Percentiles rank a stretch among this genome's conserved stretches.
phyloP scores from a whole-genome alignment of 2,329 filamentous ascomycete genomes.

The Sporothrix euskadiensis region DNA sequence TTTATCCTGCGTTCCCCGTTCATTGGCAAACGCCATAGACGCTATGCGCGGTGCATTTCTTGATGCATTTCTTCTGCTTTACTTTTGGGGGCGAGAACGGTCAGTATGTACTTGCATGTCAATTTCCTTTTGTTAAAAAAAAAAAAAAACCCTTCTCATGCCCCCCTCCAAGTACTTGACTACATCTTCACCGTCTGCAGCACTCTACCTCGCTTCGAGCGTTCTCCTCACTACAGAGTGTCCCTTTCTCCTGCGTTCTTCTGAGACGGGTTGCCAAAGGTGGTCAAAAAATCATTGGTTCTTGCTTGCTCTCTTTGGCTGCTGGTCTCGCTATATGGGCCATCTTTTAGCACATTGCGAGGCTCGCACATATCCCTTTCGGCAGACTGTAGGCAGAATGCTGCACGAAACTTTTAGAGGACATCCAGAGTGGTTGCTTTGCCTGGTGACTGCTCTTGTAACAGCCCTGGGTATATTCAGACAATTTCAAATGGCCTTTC shows the following conservation, averaged over 20 bases:
- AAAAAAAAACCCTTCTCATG: not conserved
- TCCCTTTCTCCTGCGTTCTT: not conserved
- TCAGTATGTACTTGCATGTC: too few species aligned
- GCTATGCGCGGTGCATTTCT: not conserved
- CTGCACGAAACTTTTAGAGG: not conserved
- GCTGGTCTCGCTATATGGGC: not conserved
- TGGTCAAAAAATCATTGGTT: not conserved
- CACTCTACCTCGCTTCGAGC: not conserved
- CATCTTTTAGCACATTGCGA: not conserved
- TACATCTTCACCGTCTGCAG: not conserved
- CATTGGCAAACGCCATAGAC: conserved; percentile 17
- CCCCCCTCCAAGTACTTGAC: not conserved
- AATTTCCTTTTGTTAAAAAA: not conserved
- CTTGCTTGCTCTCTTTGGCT: not conserved
- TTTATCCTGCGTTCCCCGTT: not conserved
- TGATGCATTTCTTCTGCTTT: not conserved
- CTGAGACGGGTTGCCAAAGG: not conserved
- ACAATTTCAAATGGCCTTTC: not conserved
- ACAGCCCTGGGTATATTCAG: not conserved
- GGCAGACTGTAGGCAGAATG: conserved; percentile 8
- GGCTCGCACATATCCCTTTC: not conserved
- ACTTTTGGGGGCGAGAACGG: not conserved
- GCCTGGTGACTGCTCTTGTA: not conserved
- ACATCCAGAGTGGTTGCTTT: not conserved
- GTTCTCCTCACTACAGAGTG: not conserved